Evolutionary conservation across 2,329 filamentous ascomycete genomes (phyloP), one percentile per base, ranked within the genome.

Genomic region (Claviceps africana): DNA sequence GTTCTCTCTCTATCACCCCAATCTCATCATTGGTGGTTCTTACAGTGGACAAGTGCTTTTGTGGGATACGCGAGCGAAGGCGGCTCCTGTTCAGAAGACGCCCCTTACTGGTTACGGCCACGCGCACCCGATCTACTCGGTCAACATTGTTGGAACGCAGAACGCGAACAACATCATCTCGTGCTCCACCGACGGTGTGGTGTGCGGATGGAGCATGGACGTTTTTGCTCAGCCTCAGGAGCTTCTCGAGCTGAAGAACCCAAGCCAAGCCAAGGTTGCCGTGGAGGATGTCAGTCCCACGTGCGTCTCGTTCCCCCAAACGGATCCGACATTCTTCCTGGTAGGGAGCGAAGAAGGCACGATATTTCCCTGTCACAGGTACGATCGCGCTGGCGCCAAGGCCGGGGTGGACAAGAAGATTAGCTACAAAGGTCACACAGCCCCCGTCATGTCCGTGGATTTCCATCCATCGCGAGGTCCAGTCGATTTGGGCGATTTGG

Each of bases 161-260:
- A 98, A 98, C 66, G 93, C 93, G 54, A 95, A 96, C 72, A 98
- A 97, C 67, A 95, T 98, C 65, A 86, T 98, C 60, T 96, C 90
- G 35, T 91, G 88, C 65, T 96, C 89, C 1, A 98, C 93, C 0
- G 93, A 98, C 64, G 93, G 93, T 51, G 88, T 95, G 10, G 88
- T 97, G 43, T 98, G 93, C 67, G 88, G 90, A 47, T 98, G 93
- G 93, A 90, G 87, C 52, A 88, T 96, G 57, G 94, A 98, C 67
- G 97, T 98, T 81, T 86, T 98, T 55, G 88, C 91, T 1, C 88
- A 96, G 67, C 93, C 93, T 0, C 91, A 97, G 68, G 93, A 98
- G 71, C 84, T 89, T 52, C 80, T 98, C 43, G 88, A 95, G 62
- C 77, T 98, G 13, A 85, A 83, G 54, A 87, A 89, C 2, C 91